Base-by-base conservation (phyloP, 164 flowering plant species). In the Aristolochia fimbriata region DNA sequence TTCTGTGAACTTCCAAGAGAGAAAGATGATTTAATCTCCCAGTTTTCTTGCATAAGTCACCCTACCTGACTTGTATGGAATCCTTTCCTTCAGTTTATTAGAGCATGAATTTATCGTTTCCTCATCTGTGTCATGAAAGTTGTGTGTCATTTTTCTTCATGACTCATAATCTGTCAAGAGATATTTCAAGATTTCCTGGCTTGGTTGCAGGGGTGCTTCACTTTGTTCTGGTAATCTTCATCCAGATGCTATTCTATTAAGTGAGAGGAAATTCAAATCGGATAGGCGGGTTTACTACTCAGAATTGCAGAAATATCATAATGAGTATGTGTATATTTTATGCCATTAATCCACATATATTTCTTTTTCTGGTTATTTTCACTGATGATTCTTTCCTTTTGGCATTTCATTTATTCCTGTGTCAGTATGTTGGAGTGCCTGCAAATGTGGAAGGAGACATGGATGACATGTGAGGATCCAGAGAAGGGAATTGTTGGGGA, bases 221-320 rank as follows among this genome's bases (percentile, higher is more conserved):
- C 78, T 92, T 55, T 84, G 90, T 77, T 87, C 87, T 52, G 91
- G 93, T 57, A 54, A 74, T 65, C 77, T 78, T 73, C 96, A 88
- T 63, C 96, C 98, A n/a, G 96, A 92, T 77, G 74, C 73, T 47
- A 63, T 87, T 68, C 62, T 76, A 67, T 41, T 25, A 14, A 63
- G 66, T 58, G 95, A 84, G 56, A 68, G 58, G 59, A 31, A 56
- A 70, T 62, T 81, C 49, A 80, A 61, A 73, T 70, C 76, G 45
- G 78, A 63, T 45, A 84, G 80, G 76, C 84, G 70, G 58, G 76
- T 67, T 31, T 85, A 85, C 70, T 81, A 81, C 70, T 64, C 63
- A 7, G 81, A 83, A 67, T 65, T 88, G 57, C 84, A 79, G 58
- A 77, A 77, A 25, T 87, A 92, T 70, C 98, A 92, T 63, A 61